These are phyloP conservation scores for Eudorina sp. DNA, from an alignment of 139 green algal species.

Conservation along the genomic window DNA sequence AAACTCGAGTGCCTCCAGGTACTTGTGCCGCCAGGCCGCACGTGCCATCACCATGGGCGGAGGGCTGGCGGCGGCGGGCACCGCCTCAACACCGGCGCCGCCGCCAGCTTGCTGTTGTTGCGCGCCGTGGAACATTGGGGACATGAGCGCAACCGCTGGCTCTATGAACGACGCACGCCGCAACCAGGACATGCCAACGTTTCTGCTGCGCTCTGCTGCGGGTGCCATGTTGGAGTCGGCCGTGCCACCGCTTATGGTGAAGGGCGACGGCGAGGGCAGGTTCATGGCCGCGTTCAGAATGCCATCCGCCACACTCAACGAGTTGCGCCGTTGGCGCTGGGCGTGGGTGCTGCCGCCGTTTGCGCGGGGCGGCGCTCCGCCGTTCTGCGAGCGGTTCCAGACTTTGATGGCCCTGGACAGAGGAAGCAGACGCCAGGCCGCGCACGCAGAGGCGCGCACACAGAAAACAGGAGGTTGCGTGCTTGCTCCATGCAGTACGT, in stretches of 20 bases:
- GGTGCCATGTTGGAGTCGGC: no score
- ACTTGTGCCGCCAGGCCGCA: conserved; percentile 14
- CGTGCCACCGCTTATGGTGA: no score
- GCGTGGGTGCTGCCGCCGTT: background rate
- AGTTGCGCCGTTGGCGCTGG: background rate
- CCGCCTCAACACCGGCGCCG: background rate
- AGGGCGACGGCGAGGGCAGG: background rate
- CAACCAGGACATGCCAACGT: background rate
- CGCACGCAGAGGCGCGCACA: no score
- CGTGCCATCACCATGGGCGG: background rate
- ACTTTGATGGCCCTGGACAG: background rate
- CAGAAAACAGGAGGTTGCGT: no score
- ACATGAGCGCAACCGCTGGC: background rate
- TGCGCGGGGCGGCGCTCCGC: no score
- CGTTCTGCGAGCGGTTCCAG: background rate
- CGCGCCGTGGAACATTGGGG: no score
- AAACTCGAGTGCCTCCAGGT: background rate
- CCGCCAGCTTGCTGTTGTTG: no score
- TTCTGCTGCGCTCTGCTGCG: no score
- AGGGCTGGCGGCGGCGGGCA: background rate
- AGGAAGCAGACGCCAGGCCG: no score
- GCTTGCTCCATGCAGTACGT: no score
- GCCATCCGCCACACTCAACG: background rate
- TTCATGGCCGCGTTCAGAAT: background rate
- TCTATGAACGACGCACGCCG: background rate